Percentiles rank a stretch among this genome's conserved stretches.
Evolutionary conservation across 257 asterid genomes (phyloP).

Genomic region (Asclepias syriaca): DNA sequence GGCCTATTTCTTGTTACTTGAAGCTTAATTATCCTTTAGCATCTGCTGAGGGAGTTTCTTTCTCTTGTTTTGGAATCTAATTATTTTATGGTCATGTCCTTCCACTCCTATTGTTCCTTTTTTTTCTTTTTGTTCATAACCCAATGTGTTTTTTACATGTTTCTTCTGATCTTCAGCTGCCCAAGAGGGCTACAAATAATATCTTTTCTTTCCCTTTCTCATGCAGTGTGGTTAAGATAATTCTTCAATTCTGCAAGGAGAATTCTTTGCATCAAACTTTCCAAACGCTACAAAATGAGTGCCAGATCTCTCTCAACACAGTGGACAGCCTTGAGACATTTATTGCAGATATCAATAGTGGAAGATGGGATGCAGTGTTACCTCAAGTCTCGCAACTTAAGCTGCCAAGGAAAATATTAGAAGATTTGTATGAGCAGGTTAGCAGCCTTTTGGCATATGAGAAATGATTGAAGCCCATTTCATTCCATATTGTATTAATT

Average conservation of each 20-base stretch:
- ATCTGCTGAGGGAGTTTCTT: background rate
- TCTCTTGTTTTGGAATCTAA: background rate
- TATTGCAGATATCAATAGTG: slow-evolving; percentile 82
- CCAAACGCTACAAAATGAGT: slow-evolving; percentile 84
- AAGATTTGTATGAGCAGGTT: slow-evolving; percentile 97
- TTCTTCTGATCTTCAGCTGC: background rate
- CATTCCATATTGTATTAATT: background rate
- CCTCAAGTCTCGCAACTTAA: slow-evolving; percentile 95
- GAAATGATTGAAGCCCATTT: background rate
- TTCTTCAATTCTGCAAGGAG: slow-evolving; percentile 97
- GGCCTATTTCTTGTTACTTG: background rate
- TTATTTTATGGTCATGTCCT: background rate
- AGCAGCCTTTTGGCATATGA: slow-evolving; percentile 5
- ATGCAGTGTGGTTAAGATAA: slow-evolving; percentile 91
- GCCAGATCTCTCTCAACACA: slow-evolving; percentile 93
- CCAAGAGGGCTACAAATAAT: background rate
- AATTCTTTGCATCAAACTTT: slow-evolving; percentile 88
- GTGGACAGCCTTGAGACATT: slow-evolving; percentile 93
- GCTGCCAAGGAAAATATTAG: slow-evolving; percentile 85
- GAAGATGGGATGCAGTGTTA: slow-evolving; percentile 98
- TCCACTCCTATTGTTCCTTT: background rate
- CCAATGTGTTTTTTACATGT: background rate
- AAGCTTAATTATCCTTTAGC: background rate
- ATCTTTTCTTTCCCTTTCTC: slow-evolving; percentile 2
- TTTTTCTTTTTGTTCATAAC: background rate